Evolutionary conservation across 2,329 filamentous ascomycete genomes (phyloP).

Genomic region (Fusarium napiforme): DNA sequence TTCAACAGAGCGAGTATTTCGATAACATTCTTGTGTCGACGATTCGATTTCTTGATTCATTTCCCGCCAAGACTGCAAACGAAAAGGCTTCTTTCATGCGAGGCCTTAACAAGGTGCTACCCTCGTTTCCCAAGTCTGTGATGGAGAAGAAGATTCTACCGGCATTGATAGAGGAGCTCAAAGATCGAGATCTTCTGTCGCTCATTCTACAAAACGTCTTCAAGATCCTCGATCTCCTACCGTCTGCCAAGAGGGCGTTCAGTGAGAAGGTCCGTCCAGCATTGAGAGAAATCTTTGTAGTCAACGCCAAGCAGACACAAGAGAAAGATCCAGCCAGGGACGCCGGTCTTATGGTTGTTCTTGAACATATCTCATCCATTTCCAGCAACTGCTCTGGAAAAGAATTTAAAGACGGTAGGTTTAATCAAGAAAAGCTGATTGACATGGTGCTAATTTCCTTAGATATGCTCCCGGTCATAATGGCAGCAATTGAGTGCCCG

Average conservation of each 20-base stretch:
- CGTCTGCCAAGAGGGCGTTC: slow-evolving; percentile 81
- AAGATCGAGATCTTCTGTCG: slow-evolving; percentile 87
- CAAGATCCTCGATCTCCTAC: slow-evolving; percentile 83
- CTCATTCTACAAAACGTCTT: slow-evolving; percentile 92
- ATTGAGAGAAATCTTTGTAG: slow-evolving; percentile 84
- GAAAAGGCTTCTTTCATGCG: slow-evolving; percentile 94
- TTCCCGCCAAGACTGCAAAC: slow-evolving; percentile 89
- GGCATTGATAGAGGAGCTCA: slow-evolving; percentile 89
- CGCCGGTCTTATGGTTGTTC: slow-evolving; percentile 88
- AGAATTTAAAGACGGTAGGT: slow-evolving; percentile 90
- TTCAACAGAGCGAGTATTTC: slow-evolving; percentile 95
- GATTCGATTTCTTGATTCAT: slow-evolving; percentile 90
- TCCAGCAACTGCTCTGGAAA: slow-evolving; percentile 86
- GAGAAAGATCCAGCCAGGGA: slow-evolving; percentile 88
- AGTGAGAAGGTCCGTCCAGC: slow-evolving; percentile 87
- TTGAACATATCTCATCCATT: slow-evolving; percentile 83
- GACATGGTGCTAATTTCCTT: not conserved
- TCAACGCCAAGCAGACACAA: slow-evolving; percentile 64
- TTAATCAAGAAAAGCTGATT: slow-evolving; percentile 3
- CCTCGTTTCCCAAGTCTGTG: slow-evolving; percentile 92
- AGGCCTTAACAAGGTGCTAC: slow-evolving; percentile 85
- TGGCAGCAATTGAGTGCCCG: slow-evolving; percentile 85
- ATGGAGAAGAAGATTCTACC: slow-evolving; percentile 95
- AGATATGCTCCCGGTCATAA: slow-evolving; percentile 90
- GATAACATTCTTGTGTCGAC: slow-evolving; percentile 97